Percentiles rank a stretch among this genome's conserved stretches.
phyloP scores from a whole-genome alignment of 495 filamentous ascomycete genomes.

The Penicillium macrosclerotiorum region DNA sequence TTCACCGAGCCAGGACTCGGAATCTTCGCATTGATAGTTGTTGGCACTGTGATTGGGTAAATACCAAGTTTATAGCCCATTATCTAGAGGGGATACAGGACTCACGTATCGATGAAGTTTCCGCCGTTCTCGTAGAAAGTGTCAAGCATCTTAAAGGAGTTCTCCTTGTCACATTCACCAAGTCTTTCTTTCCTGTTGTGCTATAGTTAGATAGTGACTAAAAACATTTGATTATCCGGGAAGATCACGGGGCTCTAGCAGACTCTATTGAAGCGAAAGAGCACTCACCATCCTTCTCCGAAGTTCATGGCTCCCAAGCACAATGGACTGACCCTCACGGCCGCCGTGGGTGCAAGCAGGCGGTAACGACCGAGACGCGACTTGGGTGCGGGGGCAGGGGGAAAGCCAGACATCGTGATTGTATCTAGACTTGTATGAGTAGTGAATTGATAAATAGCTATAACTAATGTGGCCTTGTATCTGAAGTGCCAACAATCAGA shows the following conservation, averaged over 20 bases:
- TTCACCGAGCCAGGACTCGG: slow-evolving; percentile 66
- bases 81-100: neutral
- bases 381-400: slow-evolving; percentile 11
- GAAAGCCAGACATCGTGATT: slow-evolving; percentile 5
- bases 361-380: slow-evolving; percentile 55
- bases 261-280: too few relatives aligned
- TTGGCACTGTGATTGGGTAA: slow-evolving; percentile 40
- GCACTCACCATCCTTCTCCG: slow-evolving; percentile 51
- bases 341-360: slow-evolving; percentile 56
- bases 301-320: slow-evolving; percentile 65
- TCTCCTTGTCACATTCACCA: slow-evolving; percentile 61
- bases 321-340: slow-evolving; percentile 57
- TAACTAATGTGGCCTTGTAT: neutral
- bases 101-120: slow-evolving; percentile 73
- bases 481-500: too few relatives aligned
- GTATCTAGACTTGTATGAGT: neutral
- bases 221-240: too few relatives aligned
- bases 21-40: slow-evolving; percentile 67
- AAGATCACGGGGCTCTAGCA: too few relatives aligned
- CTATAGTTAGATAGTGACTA: neutral
- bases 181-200: slow-evolving; percentile 36
- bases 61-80: neutral
- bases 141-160: slow-evolving; percentile 63
- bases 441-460: neutral
- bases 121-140: slow-evolving; percentile 64